phyloP scores from a whole-genome alignment of 2,329 filamentous ascomycete species.

The Botrytis pseudocinerea region DNA sequence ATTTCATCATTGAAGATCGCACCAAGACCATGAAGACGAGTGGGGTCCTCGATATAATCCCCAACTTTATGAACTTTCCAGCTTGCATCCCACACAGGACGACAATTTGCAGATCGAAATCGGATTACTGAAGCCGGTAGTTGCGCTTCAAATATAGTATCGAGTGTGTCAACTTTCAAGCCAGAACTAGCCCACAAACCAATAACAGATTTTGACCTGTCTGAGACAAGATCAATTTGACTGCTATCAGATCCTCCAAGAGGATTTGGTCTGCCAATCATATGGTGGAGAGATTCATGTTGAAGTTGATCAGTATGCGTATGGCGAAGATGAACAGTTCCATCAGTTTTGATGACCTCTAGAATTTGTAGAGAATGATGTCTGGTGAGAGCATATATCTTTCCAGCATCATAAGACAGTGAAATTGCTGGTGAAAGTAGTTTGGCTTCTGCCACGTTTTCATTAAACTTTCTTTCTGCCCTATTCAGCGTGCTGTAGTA shows the following conservation, averaged over 20 bases:
- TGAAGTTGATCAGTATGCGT: slow-evolving; percentile 40
- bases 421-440: slow-evolving; percentile 56
- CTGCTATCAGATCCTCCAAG: background rate
- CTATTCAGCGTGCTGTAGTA: background rate
- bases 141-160: slow-evolving; percentile 55
- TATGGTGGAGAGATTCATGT: slow-evolving; percentile 38
- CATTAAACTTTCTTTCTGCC: slow-evolving; percentile 52
- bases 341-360: slow-evolving; percentile 41
- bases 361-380: slow-evolving; percentile 58
- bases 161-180: slow-evolving; percentile 36
- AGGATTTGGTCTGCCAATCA: slow-evolving; percentile 13
- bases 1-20: background rate
- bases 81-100: slow-evolving; percentile 41
- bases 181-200: slow-evolving; percentile 38
- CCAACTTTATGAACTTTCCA: slow-evolving; percentile 23
- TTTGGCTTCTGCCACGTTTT: slow-evolving; percentile 47
- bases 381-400: slow-evolving; percentile 53
- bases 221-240: slow-evolving; percentile 38
- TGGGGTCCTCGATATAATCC: background rate
- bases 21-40: background rate
- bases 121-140: slow-evolving; percentile 58
- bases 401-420: slow-evolving; percentile 49
- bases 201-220: slow-evolving; percentile 38
- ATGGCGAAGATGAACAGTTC: slow-evolving; percentile 34
- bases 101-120: slow-evolving; percentile 54